Evolutionary conservation across 2,329 filamentous ascomycete genomes (phyloP).

Genomic region (Penicillium sp.): DNA sequence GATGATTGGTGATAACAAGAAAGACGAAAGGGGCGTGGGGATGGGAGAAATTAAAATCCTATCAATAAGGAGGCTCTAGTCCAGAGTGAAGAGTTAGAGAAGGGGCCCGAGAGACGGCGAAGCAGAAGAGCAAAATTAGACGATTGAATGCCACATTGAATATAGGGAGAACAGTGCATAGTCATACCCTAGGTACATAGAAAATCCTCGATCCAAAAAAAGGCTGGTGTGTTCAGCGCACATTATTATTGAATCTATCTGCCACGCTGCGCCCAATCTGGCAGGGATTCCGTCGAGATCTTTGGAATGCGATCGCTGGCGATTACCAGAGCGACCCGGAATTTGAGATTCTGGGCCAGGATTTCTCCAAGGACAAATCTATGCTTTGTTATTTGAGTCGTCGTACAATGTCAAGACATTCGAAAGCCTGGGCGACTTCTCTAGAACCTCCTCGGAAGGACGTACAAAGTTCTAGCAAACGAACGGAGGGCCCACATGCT

Average conservation of each 20-base stretch:
- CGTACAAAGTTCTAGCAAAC: slow-evolving; percentile 2
- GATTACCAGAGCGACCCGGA: too few relatives aligned
- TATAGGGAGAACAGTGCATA: background rate
- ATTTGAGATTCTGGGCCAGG: too few relatives aligned
- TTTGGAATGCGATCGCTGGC: too few relatives aligned
- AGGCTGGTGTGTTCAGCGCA: too few relatives aligned
- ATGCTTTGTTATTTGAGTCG: background rate
- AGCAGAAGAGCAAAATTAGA: background rate
- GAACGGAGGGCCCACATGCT: slow-evolving; percentile 2
- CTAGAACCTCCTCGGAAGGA: background rate
- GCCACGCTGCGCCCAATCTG: too few relatives aligned
- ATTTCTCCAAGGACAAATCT: too few relatives aligned
- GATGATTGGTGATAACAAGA: background rate
- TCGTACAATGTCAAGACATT: background rate
- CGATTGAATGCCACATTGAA: background rate
- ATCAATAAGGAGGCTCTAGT: background rate
- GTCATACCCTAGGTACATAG: background rate
- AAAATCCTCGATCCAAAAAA: too few relatives aligned
- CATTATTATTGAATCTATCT: too few relatives aligned
- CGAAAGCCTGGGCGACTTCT: background rate
- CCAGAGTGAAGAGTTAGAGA: background rate
- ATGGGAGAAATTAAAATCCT: background rate
- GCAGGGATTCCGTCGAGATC: too few relatives aligned
- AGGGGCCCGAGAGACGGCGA: background rate
- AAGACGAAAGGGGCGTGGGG: background rate